phyloP scores from a whole-genome alignment of 352 stramenopile genomes.

The Globisporangium polare region DNA sequence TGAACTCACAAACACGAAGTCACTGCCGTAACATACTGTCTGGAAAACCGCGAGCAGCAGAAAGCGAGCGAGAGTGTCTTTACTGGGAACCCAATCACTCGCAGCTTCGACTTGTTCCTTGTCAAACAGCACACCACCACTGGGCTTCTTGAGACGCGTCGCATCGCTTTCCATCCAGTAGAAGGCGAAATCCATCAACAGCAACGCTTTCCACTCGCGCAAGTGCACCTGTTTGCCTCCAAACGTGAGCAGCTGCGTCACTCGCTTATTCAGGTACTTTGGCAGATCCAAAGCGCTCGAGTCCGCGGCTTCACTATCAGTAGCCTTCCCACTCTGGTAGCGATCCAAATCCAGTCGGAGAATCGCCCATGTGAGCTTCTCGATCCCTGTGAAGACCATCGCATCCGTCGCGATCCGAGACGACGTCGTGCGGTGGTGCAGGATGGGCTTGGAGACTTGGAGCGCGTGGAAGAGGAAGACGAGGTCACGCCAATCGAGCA shows the following conservation, averaged over 20 bases:
- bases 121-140: constrained; percentile 1
- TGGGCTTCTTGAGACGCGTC: background rate
- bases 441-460: constrained; percentile 72
- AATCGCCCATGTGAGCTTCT: constrained; percentile 35
- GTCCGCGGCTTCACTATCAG: background rate
- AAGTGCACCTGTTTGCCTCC: constrained; percentile 61
- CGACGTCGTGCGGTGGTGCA: constrained; percentile 61
- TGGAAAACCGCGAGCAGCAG: constrained; percentile 21
- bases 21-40: background rate
- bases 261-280: constrained; percentile 29
- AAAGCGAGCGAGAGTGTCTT: constrained; percentile 6
- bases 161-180: constrained; percentile 44
- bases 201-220: constrained; percentile 71
- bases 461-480: constrained; percentile 70
- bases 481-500: constrained; percentile 52
- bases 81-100: background rate
- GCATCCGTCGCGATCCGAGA: constrained; percentile 49
- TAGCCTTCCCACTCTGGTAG: background rate
- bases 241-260: constrained; percentile 48
- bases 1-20: background rate
- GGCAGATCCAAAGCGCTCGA: constrained; percentile 7
- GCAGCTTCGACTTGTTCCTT: background rate
- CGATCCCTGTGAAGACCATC: constrained; percentile 37
- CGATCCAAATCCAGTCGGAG: constrained; percentile 11
- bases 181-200: constrained; percentile 72